These are phyloP conservation scores for Colletotrichum agaves DNA, from an alignment of 2,329 filamentous ascomycete genomes.

Conservation along the genomic window DNA sequence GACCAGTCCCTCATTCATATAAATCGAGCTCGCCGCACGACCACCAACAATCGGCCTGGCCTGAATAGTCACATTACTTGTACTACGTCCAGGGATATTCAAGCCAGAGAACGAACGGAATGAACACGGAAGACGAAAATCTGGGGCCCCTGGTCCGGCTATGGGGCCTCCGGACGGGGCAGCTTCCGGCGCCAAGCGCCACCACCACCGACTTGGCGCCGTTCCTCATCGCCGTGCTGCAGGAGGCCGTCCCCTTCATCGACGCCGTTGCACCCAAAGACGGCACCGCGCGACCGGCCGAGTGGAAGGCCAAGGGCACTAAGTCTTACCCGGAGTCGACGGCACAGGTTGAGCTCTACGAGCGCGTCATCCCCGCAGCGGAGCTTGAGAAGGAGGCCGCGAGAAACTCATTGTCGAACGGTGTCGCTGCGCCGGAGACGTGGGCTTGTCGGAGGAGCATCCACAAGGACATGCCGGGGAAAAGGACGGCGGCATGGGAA, in stretches of 20 bases:
- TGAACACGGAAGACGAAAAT: conserved; percentile 32
- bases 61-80: conserved; percentile 6
- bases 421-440: conserved; percentile 54
- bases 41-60: neutral
- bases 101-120: neutral
- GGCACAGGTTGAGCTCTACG: conserved; percentile 63
- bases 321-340: conserved; percentile 61
- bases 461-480: conserved; percentile 63
- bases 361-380: conserved; percentile 58
- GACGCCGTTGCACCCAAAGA: conserved; percentile 60
- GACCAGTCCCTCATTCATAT: conserved; percentile 9
- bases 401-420: conserved; percentile 44
- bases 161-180: conserved; percentile 59
- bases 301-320: conserved; percentile 63
- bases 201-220: conserved; percentile 56
- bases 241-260: conserved; percentile 70
- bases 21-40: neutral
- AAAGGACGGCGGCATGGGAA: conserved; percentile 68
- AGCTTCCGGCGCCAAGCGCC: conserved; percentile 57
- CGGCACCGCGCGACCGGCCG: conserved; percentile 45
- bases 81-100: neutral
- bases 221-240: conserved; percentile 64
- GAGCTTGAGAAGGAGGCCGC: conserved; percentile 54
- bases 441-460: conserved; percentile 74
- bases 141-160: conserved; percentile 64